These are phyloP conservation scores for Boechera stricta DNA, from an alignment of 345 rosid species.

Conservation along the genomic window DNA sequence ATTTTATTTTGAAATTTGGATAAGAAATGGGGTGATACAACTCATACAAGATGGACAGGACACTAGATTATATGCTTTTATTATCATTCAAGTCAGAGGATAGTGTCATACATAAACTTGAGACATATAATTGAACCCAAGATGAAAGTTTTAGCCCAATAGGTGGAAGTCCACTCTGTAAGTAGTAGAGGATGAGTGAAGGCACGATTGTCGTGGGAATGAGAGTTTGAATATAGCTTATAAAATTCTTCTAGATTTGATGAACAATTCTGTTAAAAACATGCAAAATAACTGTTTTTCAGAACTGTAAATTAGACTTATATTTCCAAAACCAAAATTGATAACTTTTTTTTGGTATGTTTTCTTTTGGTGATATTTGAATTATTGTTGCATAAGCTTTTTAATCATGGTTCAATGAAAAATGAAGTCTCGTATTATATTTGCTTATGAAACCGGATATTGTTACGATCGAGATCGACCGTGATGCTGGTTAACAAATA, in stretches of 20 bases:
- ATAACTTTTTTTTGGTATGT: not conserved
- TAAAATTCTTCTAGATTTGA: not conserved
- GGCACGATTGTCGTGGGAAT: not conserved
- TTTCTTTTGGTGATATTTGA: too few species aligned
- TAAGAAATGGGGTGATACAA: not conserved
- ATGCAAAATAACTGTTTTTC: not conserved
- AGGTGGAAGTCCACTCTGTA: not conserved
- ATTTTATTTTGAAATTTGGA: not conserved
- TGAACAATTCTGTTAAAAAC: not conserved
- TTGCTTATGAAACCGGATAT: not conserved
- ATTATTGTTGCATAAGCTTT: not conserved
- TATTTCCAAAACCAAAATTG: not conserved
- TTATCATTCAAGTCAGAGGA: not conserved
- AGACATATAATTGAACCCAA: not conserved
- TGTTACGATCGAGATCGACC: not conserved
- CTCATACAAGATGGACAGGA: not conserved
- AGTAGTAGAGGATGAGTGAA: not conserved
- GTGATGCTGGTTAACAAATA: not conserved
- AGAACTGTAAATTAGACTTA: not conserved
- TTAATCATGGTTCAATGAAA: not conserved
- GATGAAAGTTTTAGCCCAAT: not conserved
- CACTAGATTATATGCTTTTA: not conserved
- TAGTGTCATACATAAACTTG: not conserved
- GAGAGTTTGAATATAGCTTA: not conserved
- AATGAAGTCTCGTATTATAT: too few species aligned